phyloP scores from a whole-genome alignment of 2,329 filamentous ascomycete genomes.

The Epichloe festucae region DNA sequence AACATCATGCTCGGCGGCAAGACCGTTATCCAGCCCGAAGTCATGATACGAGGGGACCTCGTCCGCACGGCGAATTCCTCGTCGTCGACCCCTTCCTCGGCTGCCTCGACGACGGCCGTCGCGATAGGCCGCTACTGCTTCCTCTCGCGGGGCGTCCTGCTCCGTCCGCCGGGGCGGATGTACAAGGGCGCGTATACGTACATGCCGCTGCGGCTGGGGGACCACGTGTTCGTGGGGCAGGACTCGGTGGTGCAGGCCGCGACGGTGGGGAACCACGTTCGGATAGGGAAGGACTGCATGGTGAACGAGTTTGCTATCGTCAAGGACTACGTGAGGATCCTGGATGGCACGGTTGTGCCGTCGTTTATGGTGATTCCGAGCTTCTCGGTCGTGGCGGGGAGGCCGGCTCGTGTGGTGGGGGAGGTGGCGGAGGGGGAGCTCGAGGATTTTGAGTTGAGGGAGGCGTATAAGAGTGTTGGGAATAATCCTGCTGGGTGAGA shows the following conservation, averaged over 20 bases:
- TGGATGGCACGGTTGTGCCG: slow-evolving; percentile 75
- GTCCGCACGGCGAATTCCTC: slow-evolving; percentile 39
- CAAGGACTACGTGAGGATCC: slow-evolving; percentile 81
- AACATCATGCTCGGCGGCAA: slow-evolving; percentile 97
- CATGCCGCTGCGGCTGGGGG: slow-evolving; percentile 83
- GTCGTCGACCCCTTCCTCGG: slow-evolving; percentile 27
- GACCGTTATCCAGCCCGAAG: slow-evolving; percentile 90
- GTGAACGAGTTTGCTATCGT: slow-evolving; percentile 82
- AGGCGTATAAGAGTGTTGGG: slow-evolving; percentile 50
- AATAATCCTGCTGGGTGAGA: slow-evolving; percentile 30
- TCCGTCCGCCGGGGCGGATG: slow-evolving; percentile 72
- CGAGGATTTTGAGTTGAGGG: slow-evolving; percentile 50
- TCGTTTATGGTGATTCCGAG: slow-evolving; percentile 85
- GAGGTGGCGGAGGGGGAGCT: slow-evolving; percentile 60
- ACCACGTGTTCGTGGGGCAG: slow-evolving; percentile 83
- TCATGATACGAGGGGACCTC: slow-evolving; percentile 86
- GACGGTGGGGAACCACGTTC: slow-evolving; percentile 70
- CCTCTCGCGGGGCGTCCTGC: slow-evolving; percentile 61
- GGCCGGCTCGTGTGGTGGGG: slow-evolving; percentile 67
- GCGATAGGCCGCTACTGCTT: slow-evolving; percentile 88
- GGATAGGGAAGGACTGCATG: slow-evolving; percentile 65
- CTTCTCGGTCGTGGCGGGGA: slow-evolving; percentile 79
- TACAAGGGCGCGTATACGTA: slow-evolving; percentile 70
- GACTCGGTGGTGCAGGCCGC: slow-evolving; percentile 70
- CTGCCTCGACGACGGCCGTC: slow-evolving; percentile 50